Conservation (phyloP, 2,329 filamentous ascomycete species). For the Exserohilum turcica region DNA sequence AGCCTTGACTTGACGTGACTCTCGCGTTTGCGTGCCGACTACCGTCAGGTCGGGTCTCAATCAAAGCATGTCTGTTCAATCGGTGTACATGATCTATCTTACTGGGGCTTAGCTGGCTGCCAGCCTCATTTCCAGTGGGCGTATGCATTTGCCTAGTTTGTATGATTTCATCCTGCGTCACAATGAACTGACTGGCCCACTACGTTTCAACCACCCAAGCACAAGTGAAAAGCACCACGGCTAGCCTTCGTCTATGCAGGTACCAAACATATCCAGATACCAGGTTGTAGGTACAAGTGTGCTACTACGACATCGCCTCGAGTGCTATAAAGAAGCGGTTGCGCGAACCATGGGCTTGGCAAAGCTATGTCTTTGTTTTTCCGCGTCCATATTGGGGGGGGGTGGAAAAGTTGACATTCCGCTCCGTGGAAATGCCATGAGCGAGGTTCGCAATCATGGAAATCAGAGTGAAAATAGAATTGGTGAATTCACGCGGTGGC, state of each 20-base stretch:
- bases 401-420: background rate
- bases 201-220: background rate
- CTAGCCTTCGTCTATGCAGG: background rate
- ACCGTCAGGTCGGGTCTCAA: background rate
- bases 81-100: background rate
- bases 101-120: too few species aligned
- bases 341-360: constrained; percentile 14
- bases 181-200: background rate
- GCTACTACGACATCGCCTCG: background rate
- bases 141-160: too few species aligned
- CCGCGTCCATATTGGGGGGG: background rate
- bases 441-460: background rate
- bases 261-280: background rate
- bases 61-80: background rate
- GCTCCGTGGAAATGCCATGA: background rate
- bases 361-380: background rate
- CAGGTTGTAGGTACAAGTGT: background rate
- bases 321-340: background rate
- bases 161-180: background rate
- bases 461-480: background rate
- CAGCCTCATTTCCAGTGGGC: too few species aligned
- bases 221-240: background rate
- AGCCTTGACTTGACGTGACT: background rate
- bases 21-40: background rate
- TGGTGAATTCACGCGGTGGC: background rate